Evolutionary conservation across 257 asterid genomes (phyloP).

Genomic region (Ocimum tenuiflorum): DNA sequence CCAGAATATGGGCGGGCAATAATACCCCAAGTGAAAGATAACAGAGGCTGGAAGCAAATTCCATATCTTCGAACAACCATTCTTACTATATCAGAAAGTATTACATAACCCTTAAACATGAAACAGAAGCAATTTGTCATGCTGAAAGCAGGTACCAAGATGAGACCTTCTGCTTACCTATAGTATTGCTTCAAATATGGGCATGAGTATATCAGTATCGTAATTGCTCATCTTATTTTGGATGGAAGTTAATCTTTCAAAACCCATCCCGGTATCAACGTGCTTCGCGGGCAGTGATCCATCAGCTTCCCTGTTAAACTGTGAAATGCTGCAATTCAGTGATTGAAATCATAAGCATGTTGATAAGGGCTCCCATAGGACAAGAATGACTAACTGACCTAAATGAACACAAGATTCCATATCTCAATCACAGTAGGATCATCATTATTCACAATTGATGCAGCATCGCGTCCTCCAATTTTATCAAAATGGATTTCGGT

Average conservation of each 20-base stretch:
- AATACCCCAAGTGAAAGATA: constrained; percentile 44
- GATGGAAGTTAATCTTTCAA: constrained; percentile 92
- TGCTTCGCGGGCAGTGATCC: constrained; percentile 90
- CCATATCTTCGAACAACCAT: background rate
- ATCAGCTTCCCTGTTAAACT: constrained; percentile 91
- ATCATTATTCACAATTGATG: constrained; percentile 73
- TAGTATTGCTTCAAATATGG: constrained; percentile 77
- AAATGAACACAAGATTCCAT: constrained; percentile 97
- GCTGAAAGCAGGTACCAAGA: constrained; percentile 4
- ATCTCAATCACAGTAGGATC: constrained; percentile 97
- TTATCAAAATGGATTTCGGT: constrained; percentile 94
- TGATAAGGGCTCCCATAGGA: background rate
- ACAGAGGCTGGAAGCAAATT: background rate
- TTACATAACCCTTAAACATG: too few relatives aligned
- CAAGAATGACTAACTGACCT: constrained; percentile 42
- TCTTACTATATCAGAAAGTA: too few relatives aligned
- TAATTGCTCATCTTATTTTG: constrained; percentile 97
- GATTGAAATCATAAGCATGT: background rate
- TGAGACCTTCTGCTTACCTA: constrained; percentile 36
- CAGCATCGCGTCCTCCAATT: constrained; percentile 91
- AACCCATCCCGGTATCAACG: constrained; percentile 98
- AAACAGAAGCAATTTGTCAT: too few relatives aligned
- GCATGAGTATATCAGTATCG: constrained; percentile 83
- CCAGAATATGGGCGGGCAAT: constrained; percentile 76
- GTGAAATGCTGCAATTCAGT: constrained; percentile 19